A percentile compares a stretch with the other conserved stretches of the same genome.
phyloP scores from a whole-genome alignment of 2,329 filamentous ascomycete species.

The Ophiostoma angusticollis region DNA sequence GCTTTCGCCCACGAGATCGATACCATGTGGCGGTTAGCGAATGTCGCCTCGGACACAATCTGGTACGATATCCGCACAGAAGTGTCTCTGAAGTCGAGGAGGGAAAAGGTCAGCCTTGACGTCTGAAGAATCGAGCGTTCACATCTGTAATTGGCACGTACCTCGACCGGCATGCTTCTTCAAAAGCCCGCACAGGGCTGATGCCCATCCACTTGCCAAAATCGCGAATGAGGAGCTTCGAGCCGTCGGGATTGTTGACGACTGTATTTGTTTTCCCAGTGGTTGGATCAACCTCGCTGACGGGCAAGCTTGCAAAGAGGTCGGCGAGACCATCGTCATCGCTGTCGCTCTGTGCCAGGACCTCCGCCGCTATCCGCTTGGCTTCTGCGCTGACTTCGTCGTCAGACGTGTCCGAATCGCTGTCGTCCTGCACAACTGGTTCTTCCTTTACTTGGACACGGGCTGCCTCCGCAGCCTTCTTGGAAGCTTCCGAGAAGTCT shows the following conservation, averaged over 20 bases:
- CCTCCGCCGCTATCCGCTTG: constrained; percentile 43
- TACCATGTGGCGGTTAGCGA: constrained; percentile 63
- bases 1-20: constrained; percentile 68
- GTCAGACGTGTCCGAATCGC: constrained; percentile 17
- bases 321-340: constrained; percentile 38
- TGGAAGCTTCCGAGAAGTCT: constrained; percentile 38
- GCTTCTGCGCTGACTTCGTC: constrained; percentile 44
- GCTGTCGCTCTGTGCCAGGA: constrained; percentile 41
- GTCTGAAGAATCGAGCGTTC: constrained; percentile 2
- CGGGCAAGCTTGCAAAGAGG: constrained; percentile 48
- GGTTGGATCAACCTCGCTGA: constrained; percentile 43
- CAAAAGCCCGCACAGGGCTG: constrained; percentile 61
- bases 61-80: constrained; percentile 54
- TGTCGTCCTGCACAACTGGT: constrained; percentile 14
- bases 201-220: constrained; percentile 76
- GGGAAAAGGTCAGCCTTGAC: constrained; percentile 5
- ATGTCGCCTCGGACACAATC: constrained; percentile 58
- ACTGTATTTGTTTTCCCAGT: constrained; percentile 47
- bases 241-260: constrained; percentile 37
- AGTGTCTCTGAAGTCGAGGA: constrained; percentile 43
- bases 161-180: constrained; percentile 79
- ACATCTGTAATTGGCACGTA: constrained; percentile 21
- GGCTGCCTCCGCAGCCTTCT: constrained; percentile 24
- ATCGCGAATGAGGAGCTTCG: constrained; percentile 55
- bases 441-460: constrained; percentile 12